phyloP scores from a whole-genome alignment of 768 basidiomycete genomes.

The Auriscalpium orientale region DNA sequence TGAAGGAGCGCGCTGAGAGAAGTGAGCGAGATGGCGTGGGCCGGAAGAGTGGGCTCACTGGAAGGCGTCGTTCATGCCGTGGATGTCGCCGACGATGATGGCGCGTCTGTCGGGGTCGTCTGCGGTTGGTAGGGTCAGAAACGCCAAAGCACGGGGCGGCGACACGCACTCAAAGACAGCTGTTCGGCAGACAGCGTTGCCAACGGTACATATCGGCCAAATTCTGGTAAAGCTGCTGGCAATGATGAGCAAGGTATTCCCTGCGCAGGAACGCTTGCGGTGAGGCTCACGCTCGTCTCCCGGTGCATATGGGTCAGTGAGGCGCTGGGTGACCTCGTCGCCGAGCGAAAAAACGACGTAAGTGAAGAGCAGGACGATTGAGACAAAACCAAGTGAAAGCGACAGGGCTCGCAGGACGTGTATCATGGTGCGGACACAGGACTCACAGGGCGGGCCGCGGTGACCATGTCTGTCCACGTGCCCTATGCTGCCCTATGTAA shows the following conservation, averaged over 20 bases:
- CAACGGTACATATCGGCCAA: no score
- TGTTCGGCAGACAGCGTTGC: constrained; percentile 37
- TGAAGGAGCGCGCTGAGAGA: constrained; percentile 50
- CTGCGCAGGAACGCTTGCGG: no score
- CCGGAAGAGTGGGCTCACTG: constrained; percentile 36
- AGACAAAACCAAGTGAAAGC: no score
- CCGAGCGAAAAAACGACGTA: constrained; percentile 4
- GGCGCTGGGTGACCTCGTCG: constrained; percentile 14
- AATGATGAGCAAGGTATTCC: no score
- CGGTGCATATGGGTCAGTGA: background rate
- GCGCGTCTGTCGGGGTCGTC: constrained; percentile 48
- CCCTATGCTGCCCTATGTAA: no score
- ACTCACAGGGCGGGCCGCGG: no score
- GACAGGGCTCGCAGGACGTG: no score
- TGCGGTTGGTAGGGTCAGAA: constrained; percentile 17
- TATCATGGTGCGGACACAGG: no score
- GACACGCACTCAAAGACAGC: constrained; percentile 46
- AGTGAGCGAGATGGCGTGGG: background rate
- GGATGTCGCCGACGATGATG: constrained; percentile 82
- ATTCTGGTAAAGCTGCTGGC: no score
- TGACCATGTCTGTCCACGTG: no score
- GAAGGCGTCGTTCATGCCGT: constrained; percentile 69
- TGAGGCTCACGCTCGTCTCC: no score
- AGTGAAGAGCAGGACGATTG: no score
- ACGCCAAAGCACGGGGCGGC: background rate